Evolutionary conservation across 768 basidiomycete genomes (phyloP).

Genomic region (Trametes sanguinea): DNA sequence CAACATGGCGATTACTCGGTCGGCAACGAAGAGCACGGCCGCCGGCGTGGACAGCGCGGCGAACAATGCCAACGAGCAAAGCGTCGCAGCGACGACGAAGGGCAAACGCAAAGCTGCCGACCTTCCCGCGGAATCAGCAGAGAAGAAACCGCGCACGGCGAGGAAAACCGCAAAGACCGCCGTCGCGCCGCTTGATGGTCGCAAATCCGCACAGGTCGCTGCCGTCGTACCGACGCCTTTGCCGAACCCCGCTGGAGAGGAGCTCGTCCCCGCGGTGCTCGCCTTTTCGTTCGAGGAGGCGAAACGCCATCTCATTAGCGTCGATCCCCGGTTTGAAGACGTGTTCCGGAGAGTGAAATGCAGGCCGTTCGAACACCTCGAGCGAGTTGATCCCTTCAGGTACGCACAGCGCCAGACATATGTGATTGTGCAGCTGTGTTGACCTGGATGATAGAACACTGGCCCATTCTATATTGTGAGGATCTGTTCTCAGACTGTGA

Average conservation of each 20-base stretch:
- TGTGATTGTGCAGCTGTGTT: neutral
- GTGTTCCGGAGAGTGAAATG: constrained; percentile 68
- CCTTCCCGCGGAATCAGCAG: neutral
- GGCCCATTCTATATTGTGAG: constrained; percentile 67
- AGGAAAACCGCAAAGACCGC: constrained; percentile 11
- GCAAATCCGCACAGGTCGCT: neutral
- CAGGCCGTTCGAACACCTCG: constrained; percentile 74
- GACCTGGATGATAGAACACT: constrained; percentile 51
- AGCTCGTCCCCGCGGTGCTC: constrained; percentile 67
- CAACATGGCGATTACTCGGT: constrained; percentile 30
- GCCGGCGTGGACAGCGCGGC: neutral
- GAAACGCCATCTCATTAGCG: constrained; percentile 64
- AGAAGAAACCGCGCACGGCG: constrained; percentile 12
- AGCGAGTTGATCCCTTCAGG: constrained; percentile 83
- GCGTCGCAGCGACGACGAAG: constrained; percentile 4
- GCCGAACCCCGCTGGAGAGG: constrained; percentile 14
- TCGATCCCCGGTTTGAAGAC: constrained; percentile 70
- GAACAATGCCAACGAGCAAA: neutral
- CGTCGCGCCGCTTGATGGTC: neutral
- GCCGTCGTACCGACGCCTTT: neutral
- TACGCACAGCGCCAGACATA: constrained; percentile 32
- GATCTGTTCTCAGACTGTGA: neutral
- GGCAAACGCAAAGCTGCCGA: constrained; percentile 11
- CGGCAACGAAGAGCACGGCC: constrained; percentile 20
- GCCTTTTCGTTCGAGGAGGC: constrained; percentile 80